Evolutionary conservation across 805 yeast species (phyloP), one percentile per base, ranked within the genome.

Genomic region (Brettanomyces sp.): DNA sequence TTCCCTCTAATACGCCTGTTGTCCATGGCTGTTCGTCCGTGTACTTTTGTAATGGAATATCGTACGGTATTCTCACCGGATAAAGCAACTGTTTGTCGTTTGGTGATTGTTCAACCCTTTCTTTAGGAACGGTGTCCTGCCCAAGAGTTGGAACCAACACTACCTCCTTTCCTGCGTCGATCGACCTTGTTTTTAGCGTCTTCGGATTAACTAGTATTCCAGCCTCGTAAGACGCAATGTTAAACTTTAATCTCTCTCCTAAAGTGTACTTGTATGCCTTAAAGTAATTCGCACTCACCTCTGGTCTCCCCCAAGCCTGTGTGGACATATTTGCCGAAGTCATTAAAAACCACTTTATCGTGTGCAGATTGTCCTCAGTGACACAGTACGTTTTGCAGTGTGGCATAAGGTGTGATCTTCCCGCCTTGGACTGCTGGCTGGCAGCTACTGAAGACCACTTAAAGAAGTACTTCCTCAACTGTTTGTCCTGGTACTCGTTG

Each of bases 261-360:
- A 22, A 25, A 28, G 45, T 43, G 14, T 41, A 39, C 32, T 47
- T 52, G 36, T 58, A 53, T 9, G 13, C 14, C 39, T 42, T 42
- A 13, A 25, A 11, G 14, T n/a, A n/a, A 35, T n/a, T n/a, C 13
- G 6, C 13, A 7, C 22, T 35, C 14, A n/a, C 37, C 8, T n/a
- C 28, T 13, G 66, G 64, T 4, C 57, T 63, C 0, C 95, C 95
- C 95, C 95, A 87, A 1, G 95, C 95, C 49, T 78, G 83, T 45
- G 76, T 76, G 32, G 90, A 81, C 37, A 85, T 56, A 56, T 87
- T 87, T 32, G 87, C 84, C 42, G 89, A 81, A 0, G 93, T 84
- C 57, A 84, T 68, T 5, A 84, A 59, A 18, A 80, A 72, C 95
- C 95, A 87, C 43, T 76, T 72, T 4, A 84, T 57, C 2, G 76